Evolutionary conservation across 345 rosid genomes (phyloP).

Genomic region (Acer negundo): DNA sequence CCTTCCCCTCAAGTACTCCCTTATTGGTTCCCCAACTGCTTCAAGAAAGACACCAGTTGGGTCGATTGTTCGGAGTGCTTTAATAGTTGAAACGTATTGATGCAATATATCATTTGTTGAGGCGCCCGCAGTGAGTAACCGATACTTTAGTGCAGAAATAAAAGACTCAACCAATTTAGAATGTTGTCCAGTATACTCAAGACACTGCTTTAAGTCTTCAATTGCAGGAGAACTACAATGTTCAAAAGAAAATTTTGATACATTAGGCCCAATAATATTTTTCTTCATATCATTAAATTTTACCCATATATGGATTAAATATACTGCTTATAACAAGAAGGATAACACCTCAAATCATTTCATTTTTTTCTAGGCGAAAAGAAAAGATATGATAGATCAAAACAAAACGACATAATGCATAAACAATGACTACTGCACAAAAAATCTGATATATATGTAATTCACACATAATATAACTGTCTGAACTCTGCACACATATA

Average conservation of each 20-base stretch:
- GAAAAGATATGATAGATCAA: background rate
- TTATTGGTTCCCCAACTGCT: slow-evolving; percentile 96
- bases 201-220: slow-evolving; percentile 95
- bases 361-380: background rate
- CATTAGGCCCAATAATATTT: slow-evolving; percentile 14
- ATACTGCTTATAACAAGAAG: background rate
- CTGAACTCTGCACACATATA: background rate
- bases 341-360: background rate
- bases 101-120: slow-evolving; percentile 99
- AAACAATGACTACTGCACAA: background rate
- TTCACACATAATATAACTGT: background rate
- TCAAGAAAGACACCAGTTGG: slow-evolving; percentile 94
- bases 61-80: slow-evolving; percentile 90
- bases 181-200: slow-evolving; percentile 94
- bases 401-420: background rate
- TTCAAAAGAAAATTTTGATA: slow-evolving; percentile 16
- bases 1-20: slow-evolving; percentile 86
- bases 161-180: slow-evolving; percentile 92
- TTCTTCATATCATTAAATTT: slow-evolving; percentile 10
- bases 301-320: slow-evolving; percentile 12
- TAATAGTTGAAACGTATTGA: slow-evolving; percentile 95
- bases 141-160: slow-evolving; percentile 80
- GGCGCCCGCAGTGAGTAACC: slow-evolving; percentile 97
- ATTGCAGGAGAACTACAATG: slow-evolving; percentile 82
- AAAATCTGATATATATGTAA: background rate